A percentile compares a stretch with the other conserved stretches of the same genome.
Conservation (phyloP, 2,329 filamentous ascomycete species). For the Hypomyces rosellus region DNA sequence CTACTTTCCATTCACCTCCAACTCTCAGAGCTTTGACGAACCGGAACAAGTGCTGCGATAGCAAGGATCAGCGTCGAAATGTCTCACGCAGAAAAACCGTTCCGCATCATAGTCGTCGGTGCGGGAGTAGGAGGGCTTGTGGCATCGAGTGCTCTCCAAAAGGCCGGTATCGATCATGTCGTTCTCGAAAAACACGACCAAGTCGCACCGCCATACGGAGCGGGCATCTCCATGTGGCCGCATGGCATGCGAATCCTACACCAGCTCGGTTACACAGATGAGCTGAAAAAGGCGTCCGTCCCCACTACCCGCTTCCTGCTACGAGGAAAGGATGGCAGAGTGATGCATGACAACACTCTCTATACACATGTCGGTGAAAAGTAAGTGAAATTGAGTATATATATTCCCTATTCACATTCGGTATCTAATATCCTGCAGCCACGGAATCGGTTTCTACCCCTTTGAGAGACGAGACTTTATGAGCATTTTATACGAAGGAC, state of each 20-base stretch:
- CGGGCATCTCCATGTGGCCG: constrained; percentile 20
- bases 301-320: not conserved
- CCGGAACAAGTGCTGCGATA: no score
- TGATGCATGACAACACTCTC: constrained; percentile 1
- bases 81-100: not conserved
- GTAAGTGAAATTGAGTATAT: not conserved
- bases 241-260: constrained; percentile 21
- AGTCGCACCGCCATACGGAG: constrained; percentile 15
- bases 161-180: constrained; percentile 23
- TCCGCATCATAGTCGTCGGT: constrained; percentile 21
- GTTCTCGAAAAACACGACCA: constrained; percentile 19
- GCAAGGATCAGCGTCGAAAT: not conserved
- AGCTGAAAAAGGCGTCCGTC: not conserved
- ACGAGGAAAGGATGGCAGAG: not conserved
- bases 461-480: not conserved
- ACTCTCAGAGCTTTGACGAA: no score
- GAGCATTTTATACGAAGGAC: constrained; percentile 10
- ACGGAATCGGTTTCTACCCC: no score
- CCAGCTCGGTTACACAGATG: constrained; percentile 19
- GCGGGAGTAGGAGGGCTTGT: constrained; percentile 29
- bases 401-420: no score
- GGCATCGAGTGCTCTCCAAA: constrained; percentile 21
- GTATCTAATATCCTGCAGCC: no score
- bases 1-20: not conserved
- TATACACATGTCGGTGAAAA: constrained; percentile 1